Evolutionary conservation across 108 stramenopile genomes (phyloP), one percentile per base, ranked within the genome.

Genomic region (Aurantiochytrium sp.): DNA sequence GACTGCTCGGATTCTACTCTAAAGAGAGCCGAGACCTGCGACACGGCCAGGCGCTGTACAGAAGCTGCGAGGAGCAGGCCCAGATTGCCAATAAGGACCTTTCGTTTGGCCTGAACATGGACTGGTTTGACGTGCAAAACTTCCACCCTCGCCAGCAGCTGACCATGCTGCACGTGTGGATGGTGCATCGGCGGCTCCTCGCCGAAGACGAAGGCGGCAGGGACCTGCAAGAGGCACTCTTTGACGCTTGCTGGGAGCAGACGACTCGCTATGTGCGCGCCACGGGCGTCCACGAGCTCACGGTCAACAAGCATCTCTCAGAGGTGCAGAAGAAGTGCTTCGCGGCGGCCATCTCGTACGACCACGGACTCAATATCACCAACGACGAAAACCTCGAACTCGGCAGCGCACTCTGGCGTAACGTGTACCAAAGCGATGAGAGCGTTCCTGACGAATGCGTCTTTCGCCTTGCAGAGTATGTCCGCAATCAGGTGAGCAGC

Each of bases 151-250:
- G 93, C 28, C 97, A 97, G 88, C 95, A 96, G 16, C 71, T 97
- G 23, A 87, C 96, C 60, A 95, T 96, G 29, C 94, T 96, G 95
- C 97, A 97, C 89, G 90, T 97, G 89, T 97, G 97, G 97, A 95
- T 97, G 72, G 87, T 97, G 5, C 97, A 97, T 90, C 94, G 94
- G 59, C 95, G 96, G 28, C 90, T 97, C 19, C 93, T 95, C 59
- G 87, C 88, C 51, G 92, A 90, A 23, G 95, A 96, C 88, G 95
- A 88, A 5, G 49, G 60, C 47, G 49, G 76, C 14, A 28, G 49
- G 53, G 87, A 72, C 44, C 90, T 96, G 45, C 95, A 97, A 92
- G 97, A 97, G 90, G 96, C 96, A 89, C 91, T 97, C n/a, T 97
- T 97, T 90, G 96, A 96, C 88, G 93, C 95, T 57, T 92, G 96